These are phyloP conservation scores for Pulveroboletus ravenelii DNA, from an alignment of 768 basidiomycete species.

Conservation along the genomic window DNA sequence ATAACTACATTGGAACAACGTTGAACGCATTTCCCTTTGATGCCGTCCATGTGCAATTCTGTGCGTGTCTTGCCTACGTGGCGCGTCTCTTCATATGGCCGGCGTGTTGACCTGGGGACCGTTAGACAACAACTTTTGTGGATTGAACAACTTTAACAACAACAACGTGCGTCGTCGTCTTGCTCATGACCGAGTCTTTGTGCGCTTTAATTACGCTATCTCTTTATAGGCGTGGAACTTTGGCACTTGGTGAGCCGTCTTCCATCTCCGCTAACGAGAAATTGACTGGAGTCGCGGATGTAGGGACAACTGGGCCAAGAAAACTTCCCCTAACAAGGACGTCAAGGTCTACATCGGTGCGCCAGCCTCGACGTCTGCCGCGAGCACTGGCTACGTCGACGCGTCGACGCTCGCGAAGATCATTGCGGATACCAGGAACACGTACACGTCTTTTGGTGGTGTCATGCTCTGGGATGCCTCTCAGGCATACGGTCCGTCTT, in stretches of 20 bases:
- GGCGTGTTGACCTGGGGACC: constrained; percentile 1
- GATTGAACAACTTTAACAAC: constrained; percentile 37
- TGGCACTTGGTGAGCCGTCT: constrained; percentile 29
- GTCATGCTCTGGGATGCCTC: constrained; percentile 42
- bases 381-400: constrained; percentile 39
- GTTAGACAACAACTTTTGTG: constrained; percentile 46
- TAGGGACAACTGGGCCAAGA: constrained; percentile 47
- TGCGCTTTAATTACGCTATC: neutral
- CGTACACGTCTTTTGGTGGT: constrained; percentile 45
- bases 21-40: constrained; percentile 42
- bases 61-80: constrained; percentile 12
- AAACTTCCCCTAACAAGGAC: constrained; percentile 38
- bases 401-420: constrained; percentile 31
- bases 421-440: constrained; percentile 28
- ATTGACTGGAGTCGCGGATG: neutral
- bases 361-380: constrained; percentile 38
- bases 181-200: neutral
- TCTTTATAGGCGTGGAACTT: constrained; percentile 43
- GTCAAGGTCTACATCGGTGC: constrained; percentile 48
- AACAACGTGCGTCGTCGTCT: constrained; percentile 29
- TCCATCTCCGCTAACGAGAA: neutral
- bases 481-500: constrained; percentile 37
- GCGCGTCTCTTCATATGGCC: neutral
- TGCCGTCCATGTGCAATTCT: constrained; percentile 50
- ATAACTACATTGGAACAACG: constrained; percentile 40